A percentile compares a stretch with the other conserved stretches of the same genome.
Conservation (phyloP, 208 protist genomes). For the Crithidia brevicula region DNA sequence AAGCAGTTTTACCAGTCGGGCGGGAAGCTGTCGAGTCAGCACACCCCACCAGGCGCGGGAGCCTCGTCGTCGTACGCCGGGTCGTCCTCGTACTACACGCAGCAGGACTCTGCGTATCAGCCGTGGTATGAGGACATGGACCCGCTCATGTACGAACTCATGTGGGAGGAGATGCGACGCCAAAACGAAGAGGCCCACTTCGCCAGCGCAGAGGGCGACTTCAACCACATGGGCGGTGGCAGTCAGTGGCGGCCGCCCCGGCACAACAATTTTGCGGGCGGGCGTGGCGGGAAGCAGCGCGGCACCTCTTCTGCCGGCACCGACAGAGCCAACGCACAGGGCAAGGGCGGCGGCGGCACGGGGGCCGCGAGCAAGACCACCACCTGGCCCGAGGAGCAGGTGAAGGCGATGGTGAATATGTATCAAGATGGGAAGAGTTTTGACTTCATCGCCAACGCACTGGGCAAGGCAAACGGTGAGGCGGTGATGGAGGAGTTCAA, state of each 20-base stretch:
- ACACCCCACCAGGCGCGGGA: neutral
- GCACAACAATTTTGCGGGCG: constrained; percentile 5
- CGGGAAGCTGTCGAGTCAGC: constrained; percentile 27
- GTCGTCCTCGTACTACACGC: constrained; percentile 49
- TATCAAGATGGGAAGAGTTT: constrained; percentile 93
- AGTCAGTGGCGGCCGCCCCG: constrained; percentile 19
- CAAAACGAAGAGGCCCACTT: constrained; percentile 63
- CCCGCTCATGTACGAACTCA: constrained; percentile 88
- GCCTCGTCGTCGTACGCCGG: constrained; percentile 5
- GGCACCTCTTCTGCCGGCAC: too few relatives aligned
- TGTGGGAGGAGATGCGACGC: constrained; percentile 91
- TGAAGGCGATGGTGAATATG: constrained; percentile 88
- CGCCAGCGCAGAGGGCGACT: constrained; percentile 15
- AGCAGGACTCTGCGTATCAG: constrained; percentile 56
- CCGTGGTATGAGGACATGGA: constrained; percentile 88
- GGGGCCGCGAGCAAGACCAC: constrained; percentile 34
- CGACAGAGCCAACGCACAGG: constrained; percentile 12
- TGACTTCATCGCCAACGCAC: constrained; percentile 90
- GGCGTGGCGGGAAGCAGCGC: constrained; percentile 8
- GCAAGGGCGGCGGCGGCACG: constrained; percentile 14
- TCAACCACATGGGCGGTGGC: constrained; percentile 8
- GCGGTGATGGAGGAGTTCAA: constrained; percentile 86
- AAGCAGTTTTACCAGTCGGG: constrained; percentile 76
- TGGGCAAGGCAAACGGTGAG: constrained; percentile 58
- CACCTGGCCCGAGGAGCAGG: constrained; percentile 74